A percentile compares a stretch with the other conserved stretches of the same genome.
Conservation (phyloP, 139 green algal species). For the Tetradesmus lagerheimii region DNA sequence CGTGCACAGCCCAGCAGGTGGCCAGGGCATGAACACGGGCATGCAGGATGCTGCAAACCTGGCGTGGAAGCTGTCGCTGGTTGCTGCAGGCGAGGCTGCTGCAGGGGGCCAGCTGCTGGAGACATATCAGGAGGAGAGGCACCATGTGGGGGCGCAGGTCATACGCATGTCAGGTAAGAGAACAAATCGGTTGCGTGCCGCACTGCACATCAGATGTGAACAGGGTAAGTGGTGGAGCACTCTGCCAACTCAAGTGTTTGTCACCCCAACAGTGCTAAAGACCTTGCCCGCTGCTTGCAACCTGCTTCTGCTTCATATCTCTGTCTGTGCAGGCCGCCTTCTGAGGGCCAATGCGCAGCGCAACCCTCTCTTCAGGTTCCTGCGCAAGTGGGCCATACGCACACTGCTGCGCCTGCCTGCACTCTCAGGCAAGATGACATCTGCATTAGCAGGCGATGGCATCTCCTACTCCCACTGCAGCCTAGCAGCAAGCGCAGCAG, state of each 20-base stretch:
- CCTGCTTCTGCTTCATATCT: background rate
- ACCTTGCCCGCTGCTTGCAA: no score
- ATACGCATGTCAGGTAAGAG: slow-evolving; percentile 12
- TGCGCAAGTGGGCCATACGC: background rate
- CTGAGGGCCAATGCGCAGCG: slow-evolving; percentile 1
- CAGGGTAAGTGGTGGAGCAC: no score
- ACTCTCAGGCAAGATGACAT: background rate
- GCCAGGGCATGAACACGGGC: slow-evolving; percentile 32
- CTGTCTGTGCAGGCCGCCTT: background rate
- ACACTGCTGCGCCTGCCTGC: background rate
- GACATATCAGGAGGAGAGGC: slow-evolving; percentile 21
- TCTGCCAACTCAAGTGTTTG: no score
- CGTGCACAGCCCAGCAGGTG: slow-evolving; percentile 21
- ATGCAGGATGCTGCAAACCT: slow-evolving; percentile 29
- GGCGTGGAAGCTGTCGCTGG: slow-evolving; percentile 28
- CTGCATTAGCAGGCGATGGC: background rate
- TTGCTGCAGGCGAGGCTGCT: background rate
- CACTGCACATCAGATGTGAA: no score
- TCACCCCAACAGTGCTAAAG: no score
- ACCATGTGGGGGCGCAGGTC: slow-evolving; percentile 4
- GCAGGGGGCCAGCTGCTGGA: slow-evolving; percentile 14
- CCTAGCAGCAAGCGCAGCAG: background rate
- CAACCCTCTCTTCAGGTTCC: background rate
- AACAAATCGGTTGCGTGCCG: no score
- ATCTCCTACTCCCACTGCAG: slow-evolving; percentile 23